A percentile compares a stretch with the other conserved stretches of the same genome.
Evolutionary conservation across 2,329 filamentous ascomycete genomes (phyloP).

Genomic region (Aureobasidium sp.): DNA sequence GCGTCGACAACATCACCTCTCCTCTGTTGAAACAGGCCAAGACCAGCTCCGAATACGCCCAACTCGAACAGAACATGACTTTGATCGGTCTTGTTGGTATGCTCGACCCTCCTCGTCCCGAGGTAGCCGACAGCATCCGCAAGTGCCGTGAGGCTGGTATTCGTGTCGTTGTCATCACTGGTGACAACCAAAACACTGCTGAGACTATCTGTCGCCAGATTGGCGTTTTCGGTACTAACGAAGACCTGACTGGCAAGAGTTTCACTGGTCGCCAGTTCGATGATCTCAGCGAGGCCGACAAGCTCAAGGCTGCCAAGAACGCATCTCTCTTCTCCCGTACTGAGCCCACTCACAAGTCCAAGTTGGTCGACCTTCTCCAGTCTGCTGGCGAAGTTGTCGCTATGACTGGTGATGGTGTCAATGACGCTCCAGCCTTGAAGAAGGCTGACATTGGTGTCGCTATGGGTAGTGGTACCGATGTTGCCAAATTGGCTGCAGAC

Average conservation of each 20-base stretch:
- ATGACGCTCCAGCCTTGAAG: conserved; percentile 94
- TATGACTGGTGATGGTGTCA: conserved; percentile 98
- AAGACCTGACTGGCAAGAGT: conserved; percentile 85
- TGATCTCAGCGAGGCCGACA: conserved; percentile 66
- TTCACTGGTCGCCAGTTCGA: conserved; percentile 95
- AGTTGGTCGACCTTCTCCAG: conserved; percentile 91
- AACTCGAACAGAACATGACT: conserved; percentile 90
- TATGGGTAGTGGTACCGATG: conserved; percentile 97
- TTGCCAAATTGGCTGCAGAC: conserved; percentile 91
- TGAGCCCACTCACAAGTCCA: conserved; percentile 94
- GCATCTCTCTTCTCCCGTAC: conserved; percentile 94
- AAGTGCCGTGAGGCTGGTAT: conserved; percentile 92
- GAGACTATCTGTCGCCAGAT: conserved; percentile 98
- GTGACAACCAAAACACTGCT: conserved; percentile 94
- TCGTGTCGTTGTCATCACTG: conserved; percentile 94
- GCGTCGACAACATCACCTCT: conserved; percentile 65
- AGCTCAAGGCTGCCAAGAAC: conserved; percentile 74
- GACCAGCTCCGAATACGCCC: conserved; percentile 72
- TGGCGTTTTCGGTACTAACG: conserved; percentile 75
- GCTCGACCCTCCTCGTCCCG: conserved; percentile 90
- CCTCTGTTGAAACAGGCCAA: conserved; percentile 65
- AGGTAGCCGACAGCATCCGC: conserved; percentile 77
- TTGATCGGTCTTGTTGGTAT: conserved; percentile 90
- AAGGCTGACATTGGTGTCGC: conserved; percentile 98
- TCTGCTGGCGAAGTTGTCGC: conserved; percentile 89